A percentile compares a stretch with the other conserved stretches of the same genome.
These are phyloP conservation scores for Globisporangium camurandrum DNA, from an alignment of 352 stramenopile species.

Conservation along the genomic window DNA sequence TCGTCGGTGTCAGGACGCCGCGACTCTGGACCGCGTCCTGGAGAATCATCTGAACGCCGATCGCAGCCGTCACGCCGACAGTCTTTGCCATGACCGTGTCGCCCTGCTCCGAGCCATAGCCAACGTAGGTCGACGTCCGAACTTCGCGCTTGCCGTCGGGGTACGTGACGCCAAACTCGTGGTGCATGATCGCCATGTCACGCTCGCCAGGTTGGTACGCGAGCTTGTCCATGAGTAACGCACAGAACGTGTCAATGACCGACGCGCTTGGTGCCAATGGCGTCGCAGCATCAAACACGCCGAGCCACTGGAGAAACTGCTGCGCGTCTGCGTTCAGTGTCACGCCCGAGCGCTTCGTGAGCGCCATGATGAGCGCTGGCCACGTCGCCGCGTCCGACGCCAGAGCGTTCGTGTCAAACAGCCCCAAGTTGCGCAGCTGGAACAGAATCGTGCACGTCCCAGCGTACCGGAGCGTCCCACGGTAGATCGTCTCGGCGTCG, in stretches of 20 bases:
- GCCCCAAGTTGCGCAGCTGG: conserved; percentile 85
- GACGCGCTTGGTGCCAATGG: conserved; percentile 44
- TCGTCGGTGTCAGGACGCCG: conserved; percentile 87
- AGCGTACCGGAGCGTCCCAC: conserved; percentile 91
- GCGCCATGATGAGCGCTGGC: conserved; percentile 71
- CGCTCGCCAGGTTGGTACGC: conserved; percentile 85
- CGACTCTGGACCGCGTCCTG: conserved; percentile 74
- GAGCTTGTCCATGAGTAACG: conserved; percentile 85
- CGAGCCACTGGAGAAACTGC: conserved; percentile 74
- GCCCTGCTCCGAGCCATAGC: conserved; percentile 85
- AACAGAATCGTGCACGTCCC: conserved; percentile 90
- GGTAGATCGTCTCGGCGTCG: conserved; percentile 88
- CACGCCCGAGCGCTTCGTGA: conserved; percentile 28
- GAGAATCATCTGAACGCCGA: conserved; percentile 92
- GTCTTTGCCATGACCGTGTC: conserved; percentile 96
- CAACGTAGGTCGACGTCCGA: conserved; percentile 87
- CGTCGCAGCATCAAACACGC: conserved; percentile 47
- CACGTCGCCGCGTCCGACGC: conserved; percentile 58
- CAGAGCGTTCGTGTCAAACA: conserved; percentile 72
- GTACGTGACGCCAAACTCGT: conserved; percentile 83
- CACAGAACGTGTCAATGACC: conserved; percentile 81
- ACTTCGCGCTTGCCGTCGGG: conserved; percentile 77
- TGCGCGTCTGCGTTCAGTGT: conserved; percentile 43
- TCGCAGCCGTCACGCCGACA: conserved; percentile 91
- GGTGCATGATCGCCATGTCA: conserved; percentile 94